Percentiles rank a stretch among this genome's conserved stretches.
phyloP scores from a whole-genome alignment of 108 stramenopile species.

The Skeletonema menzelii region DNA sequence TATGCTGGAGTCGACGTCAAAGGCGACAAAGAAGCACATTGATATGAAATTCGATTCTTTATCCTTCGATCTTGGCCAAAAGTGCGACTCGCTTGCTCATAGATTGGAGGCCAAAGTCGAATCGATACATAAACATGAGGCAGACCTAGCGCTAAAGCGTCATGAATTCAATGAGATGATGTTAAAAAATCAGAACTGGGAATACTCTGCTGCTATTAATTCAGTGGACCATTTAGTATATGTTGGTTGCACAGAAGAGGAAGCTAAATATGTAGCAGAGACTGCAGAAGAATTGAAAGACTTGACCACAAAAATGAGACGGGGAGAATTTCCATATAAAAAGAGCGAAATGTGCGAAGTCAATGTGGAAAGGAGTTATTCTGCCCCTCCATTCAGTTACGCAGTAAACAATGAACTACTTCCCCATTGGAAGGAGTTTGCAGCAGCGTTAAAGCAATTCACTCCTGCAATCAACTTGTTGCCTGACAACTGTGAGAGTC shows the following conservation, averaged over 20 bases:
- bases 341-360: too few species aligned
- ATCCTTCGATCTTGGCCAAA: background rate
- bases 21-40: background rate
- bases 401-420: background rate
- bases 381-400: too few species aligned
- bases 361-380: too few species aligned
- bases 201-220: background rate
- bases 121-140: background rate
- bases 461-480: background rate
- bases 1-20: background rate
- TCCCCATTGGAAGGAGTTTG: constrained; percentile 5
- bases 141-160: background rate
- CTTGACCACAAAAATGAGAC: background rate
- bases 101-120: background rate
- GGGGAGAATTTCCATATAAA: background rate
- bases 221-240: background rate
- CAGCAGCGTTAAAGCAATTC: background rate
- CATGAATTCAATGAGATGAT: background rate
- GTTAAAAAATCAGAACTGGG: background rate
- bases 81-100: background rate
- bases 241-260: background rate
- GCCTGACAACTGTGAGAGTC: background rate
- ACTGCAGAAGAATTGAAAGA: background rate
- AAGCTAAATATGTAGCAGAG: background rate
- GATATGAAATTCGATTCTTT: background rate